phyloP scores from a whole-genome alignment of 257 asterid genomes.

The Capsicum baccatum region DNA sequence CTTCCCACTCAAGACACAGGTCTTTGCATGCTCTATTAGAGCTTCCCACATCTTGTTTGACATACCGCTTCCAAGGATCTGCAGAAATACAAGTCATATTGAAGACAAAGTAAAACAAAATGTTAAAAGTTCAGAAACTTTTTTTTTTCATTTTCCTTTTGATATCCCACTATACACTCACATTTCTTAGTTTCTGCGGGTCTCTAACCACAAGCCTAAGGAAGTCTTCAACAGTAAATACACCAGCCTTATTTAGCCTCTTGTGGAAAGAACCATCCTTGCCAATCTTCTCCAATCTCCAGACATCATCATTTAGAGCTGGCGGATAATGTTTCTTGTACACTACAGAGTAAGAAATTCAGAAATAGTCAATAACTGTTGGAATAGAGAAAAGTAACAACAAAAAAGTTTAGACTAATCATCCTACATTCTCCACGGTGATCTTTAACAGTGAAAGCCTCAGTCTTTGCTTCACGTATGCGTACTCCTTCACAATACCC shows the following conservation, averaged over 20 bases:
- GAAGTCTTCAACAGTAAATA: conserved; percentile 85
- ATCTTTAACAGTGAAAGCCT: conserved; percentile 95
- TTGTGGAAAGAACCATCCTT: conserved; percentile 98
- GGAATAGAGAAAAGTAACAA: conserved; percentile 6
- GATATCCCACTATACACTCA: conserved; percentile 42
- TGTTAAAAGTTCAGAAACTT: background rate
- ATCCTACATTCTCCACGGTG: conserved; percentile 94
- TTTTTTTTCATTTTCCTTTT: background rate
- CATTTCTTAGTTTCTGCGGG: conserved; percentile 85
- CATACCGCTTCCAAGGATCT: conserved; percentile 99
- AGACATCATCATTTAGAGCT: conserved; percentile 84
- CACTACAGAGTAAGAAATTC: conserved; percentile 52
- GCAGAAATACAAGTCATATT: conserved; percentile 33
- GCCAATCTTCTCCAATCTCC: conserved; percentile 99
- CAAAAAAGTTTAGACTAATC: conserved; percentile 26
- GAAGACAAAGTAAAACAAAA: conserved; percentile 24
- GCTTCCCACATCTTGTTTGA: conserved; percentile 99
- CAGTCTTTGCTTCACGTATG: conserved; percentile 92
- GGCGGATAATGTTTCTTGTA: conserved; percentile 99
- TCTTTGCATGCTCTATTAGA: conserved; percentile 90
- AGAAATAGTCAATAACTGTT: background rate
- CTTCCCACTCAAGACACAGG: conserved; percentile 94
- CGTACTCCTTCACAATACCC: conserved; percentile 85
- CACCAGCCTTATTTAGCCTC: conserved; percentile 80
- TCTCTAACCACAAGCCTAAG: conserved; percentile 92